Evolutionary conservation across 805 yeast genomes (phyloP).

Genomic region (Candida odintsovae): DNA sequence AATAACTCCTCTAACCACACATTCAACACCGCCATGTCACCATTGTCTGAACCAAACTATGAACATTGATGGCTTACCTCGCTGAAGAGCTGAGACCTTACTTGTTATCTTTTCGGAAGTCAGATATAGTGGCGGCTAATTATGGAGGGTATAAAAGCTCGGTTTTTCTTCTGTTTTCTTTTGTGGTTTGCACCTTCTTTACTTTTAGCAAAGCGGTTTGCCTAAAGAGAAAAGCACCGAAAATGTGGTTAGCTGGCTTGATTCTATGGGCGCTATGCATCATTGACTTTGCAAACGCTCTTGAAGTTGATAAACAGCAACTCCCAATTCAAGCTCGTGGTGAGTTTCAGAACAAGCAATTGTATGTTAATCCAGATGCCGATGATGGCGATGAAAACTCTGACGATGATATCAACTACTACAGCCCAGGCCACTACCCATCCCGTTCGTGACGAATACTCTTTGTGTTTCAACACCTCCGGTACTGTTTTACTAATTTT

Average conservation of each 20-base stretch:
- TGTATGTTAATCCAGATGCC: constrained; percentile 20
- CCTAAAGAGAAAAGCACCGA: neutral
- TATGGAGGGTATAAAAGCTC: neutral
- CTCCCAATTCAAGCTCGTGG: constrained; percentile 5
- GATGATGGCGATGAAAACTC: constrained; percentile 9
- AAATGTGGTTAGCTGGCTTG: too few relatives aligned
- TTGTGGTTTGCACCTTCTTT: neutral
- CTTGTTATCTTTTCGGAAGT: neutral
- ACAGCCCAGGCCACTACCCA: constrained; percentile 18
- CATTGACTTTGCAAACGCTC: neutral
- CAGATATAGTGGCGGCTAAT: neutral
- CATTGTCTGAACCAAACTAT: neutral
- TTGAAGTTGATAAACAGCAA: neutral
- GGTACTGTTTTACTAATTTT: constrained; percentile 2
- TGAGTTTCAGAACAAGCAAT: constrained; percentile 15
- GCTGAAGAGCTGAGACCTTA: too few relatives aligned
- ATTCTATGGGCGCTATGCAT: neutral
- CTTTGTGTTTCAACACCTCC: neutral
- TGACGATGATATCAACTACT: constrained; percentile 17
- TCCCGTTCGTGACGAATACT: constrained; percentile 17
- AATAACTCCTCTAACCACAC: constrained; percentile 17
- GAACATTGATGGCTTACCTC: neutral
- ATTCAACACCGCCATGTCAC: constrained; percentile 11
- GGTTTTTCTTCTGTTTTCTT: neutral
- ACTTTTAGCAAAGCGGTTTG: neutral